Base-by-base conservation (phyloP, 2,329 filamentous ascomycete species). In the Epichloe gansuensis region DNA sequence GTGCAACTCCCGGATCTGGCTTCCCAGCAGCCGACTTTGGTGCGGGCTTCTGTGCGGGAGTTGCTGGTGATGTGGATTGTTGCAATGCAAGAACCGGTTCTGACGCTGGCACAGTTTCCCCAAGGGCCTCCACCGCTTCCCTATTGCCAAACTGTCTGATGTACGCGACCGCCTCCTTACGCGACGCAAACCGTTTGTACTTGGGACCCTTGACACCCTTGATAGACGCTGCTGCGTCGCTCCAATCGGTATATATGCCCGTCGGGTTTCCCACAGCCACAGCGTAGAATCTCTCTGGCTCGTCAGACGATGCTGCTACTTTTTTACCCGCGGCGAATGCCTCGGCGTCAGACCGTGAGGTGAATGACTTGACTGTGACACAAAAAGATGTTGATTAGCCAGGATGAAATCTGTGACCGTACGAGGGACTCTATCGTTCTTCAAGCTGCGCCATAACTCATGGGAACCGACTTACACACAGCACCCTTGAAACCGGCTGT, bases 331-430 rank as follows among this genome's bases (percentile, higher is more conserved):
- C 80, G 27, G 88, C 74, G 63, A 87, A 96, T 2, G 80, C 81
- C 60, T 86, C 78, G n/a, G 91, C 91, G 54, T 95, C 89, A 56
- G 82, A 77, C 53, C 76, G 72, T 0, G 77, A 81, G 9, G 75
- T 70, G 63, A 95, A 96, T 1, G 85, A 88, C 70, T 93, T 91
- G 73, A 86, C 88, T 93, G 41, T 7, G 21, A 21, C n/a, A 21
- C 17, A 21, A 36, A 23, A 35, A 47, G 9, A 17, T 9, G 1
- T 31, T 8, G 17, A 9, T 43, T 21, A 51, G 44, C 25, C 9
- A 51, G 11, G n/a, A 7, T 23, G 7, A 17, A 25, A n/a, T 44
- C 25, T 15, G 31, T 8, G 5, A 44, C 42, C 12, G 25, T 17
- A 17, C 27, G 15, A 35, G 17, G 2, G 11, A 45, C 34, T 45